These are phyloP conservation scores for Schoenoplectus tabernaemontani DNA, from an alignment of 202 grass and related monocot species.

Conservation along the genomic window DNA sequence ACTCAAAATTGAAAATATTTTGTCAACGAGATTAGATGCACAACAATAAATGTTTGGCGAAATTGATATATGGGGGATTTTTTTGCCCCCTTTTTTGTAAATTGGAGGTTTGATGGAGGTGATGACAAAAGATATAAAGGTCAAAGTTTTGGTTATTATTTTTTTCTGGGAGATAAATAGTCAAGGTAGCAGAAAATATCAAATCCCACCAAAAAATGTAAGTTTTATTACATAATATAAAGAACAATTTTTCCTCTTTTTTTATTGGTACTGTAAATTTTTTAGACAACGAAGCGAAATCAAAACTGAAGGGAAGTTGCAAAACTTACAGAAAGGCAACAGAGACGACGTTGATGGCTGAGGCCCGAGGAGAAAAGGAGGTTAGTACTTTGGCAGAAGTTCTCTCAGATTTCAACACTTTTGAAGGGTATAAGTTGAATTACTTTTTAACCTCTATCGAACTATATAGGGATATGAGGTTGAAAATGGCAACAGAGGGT, in stretches of 20 bases:
- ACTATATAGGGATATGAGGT: neutral
- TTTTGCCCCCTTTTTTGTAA: neutral
- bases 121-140: neutral
- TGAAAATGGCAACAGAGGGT: neutral
- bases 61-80: neutral
- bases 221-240: neutral
- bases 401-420: neutral
- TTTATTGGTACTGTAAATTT: neutral
- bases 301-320: neutral
- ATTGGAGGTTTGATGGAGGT: neutral
- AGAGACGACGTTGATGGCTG: neutral
- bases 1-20: neutral
- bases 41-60: neutral
- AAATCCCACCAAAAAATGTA: neutral
- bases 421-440: neutral
- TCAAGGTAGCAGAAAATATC: neutral
- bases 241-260: neutral
- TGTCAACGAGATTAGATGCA: neutral
- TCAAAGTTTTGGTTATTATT: neutral
- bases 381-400: neutral
- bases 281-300: neutral
- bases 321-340: neutral
- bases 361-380: neutral
- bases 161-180: neutral
- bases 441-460: neutral